These are phyloP conservation scores for Cucurbita moschata DNA, from an alignment of 306 rosid genomes.

Conservation along the genomic window DNA sequence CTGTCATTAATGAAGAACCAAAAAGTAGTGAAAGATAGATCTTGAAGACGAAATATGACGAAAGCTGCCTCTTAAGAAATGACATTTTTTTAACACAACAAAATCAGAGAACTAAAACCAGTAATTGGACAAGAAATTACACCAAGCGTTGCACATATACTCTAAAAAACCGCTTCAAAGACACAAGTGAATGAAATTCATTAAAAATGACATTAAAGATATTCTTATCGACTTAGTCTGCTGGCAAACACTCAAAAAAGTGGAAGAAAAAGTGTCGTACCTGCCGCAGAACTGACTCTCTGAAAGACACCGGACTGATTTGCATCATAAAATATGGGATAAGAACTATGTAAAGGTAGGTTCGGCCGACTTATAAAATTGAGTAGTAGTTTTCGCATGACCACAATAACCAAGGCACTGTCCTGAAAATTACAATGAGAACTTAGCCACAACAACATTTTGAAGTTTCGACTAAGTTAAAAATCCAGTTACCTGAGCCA, in stretches of 20 bases:
- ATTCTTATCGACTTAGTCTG: neutral
- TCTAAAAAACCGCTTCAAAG: neutral
- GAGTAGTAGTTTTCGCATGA: conserved; percentile 57
- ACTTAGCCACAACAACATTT: conserved; percentile 11
- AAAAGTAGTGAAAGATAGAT: neutral
- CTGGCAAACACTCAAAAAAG: neutral
- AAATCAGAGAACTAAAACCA: neutral
- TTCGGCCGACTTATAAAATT: conserved; percentile 47
- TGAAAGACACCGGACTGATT: conserved; percentile 81
- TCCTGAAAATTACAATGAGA: conserved; percentile 48
- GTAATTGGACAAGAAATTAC: neutral
- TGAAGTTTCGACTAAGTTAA: neutral
- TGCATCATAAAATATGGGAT: conserved; percentile 62
- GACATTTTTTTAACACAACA: neutral
- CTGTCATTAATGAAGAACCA: neutral
- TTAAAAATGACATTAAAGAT: neutral
- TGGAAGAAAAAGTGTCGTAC: conserved; percentile 21
- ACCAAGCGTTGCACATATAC: neutral
- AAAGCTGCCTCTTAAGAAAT: neutral
- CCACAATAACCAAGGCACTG: conserved; percentile 47
- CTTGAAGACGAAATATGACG: neutral
- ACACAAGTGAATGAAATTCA: neutral
- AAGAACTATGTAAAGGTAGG: conserved; percentile 38
- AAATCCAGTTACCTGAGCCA: conserved; percentile 64
- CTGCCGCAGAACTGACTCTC: conserved; percentile 96